Evolutionary conservation across 116 monocot genomes (phyloP).

Genomic region (Iris pallida): DNA sequence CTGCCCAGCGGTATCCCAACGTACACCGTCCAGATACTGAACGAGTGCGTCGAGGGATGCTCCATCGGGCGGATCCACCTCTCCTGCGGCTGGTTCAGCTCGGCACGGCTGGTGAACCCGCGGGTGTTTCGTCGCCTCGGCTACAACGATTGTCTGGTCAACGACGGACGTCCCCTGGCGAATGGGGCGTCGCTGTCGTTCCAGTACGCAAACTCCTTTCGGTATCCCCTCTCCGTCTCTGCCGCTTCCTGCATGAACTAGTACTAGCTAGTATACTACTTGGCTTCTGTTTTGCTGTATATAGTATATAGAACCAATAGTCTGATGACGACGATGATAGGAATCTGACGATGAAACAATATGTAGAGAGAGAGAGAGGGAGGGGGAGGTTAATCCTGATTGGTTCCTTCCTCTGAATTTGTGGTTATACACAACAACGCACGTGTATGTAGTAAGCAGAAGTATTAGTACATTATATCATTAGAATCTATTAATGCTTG

Average conservation of each 20-base stretch:
- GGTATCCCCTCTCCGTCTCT: constrained; percentile 34
- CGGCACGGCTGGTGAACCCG: constrained; percentile 52
- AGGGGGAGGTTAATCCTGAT: too few relatives aligned
- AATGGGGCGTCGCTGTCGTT: constrained; percentile 49
- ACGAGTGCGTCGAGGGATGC: constrained; percentile 40
- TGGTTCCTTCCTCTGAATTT: too few relatives aligned
- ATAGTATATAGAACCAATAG: too few relatives aligned
- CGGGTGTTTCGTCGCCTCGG: constrained; percentile 43
- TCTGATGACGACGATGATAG: too few relatives aligned
- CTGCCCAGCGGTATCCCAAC: constrained; percentile 67
- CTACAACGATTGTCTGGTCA: constrained; percentile 58
- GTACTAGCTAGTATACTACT: too few relatives aligned
- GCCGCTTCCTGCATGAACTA: constrained; percentile 26
- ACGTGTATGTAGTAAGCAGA: too few relatives aligned
- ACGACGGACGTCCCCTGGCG: constrained; percentile 34
- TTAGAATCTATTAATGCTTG: too few relatives aligned
- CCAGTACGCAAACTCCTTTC: constrained; percentile 57
- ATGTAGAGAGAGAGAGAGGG: too few relatives aligned
- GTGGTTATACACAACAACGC: too few relatives aligned
- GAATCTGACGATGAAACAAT: too few relatives aligned
- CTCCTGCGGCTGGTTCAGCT: constrained; percentile 69
- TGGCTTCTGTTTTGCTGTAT: too few relatives aligned
- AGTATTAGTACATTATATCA: too few relatives aligned
- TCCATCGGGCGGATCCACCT: constrained; percentile 42
- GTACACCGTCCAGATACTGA: constrained; percentile 63